A percentile compares a stretch with the other conserved stretches of the same genome.
These are phyloP conservation scores for Penicillium egyptiacum DNA, from an alignment of 495 filamentous ascomycete species.

Conservation along the genomic window DNA sequence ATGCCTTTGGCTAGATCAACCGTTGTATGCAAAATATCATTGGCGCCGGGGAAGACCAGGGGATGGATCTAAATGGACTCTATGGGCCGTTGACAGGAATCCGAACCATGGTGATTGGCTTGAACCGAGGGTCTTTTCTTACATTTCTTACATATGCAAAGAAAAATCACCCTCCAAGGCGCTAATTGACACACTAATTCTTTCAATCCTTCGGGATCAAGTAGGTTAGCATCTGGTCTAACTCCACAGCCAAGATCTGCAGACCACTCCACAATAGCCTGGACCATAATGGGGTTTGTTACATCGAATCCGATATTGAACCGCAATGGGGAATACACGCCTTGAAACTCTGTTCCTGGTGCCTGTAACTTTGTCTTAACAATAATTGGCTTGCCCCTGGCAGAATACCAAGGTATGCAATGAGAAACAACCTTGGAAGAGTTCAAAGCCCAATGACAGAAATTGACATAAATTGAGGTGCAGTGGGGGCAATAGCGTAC, in stretches of 20 bases:
- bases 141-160: background rate
- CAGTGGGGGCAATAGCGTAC: background rate
- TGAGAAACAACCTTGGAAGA: background rate
- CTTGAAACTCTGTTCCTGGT: background rate
- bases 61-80: constrained; percentile 13
- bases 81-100: constrained; percentile 12
- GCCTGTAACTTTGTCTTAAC: background rate
- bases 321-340: background rate
- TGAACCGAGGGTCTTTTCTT: constrained; percentile 4
- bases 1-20: background rate
- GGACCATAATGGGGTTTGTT: constrained; percentile 2
- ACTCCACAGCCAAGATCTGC: constrained; percentile 11
- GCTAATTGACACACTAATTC: background rate
- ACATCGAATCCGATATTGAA: background rate
- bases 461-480: constrained; percentile 3
- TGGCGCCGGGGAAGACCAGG: constrained; percentile 17
- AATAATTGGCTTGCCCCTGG: constrained; percentile 7
- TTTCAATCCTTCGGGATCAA: background rate
- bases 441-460: background rate
- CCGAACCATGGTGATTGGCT: constrained; percentile 16
- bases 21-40: background rate
- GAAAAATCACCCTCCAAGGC: background rate
- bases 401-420: background rate
- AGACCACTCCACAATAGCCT: constrained; percentile 12
- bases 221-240: background rate